Evolutionary conservation across 148 eudicot species (phyloP), one percentile per base, ranked within the genome.

Genomic region (Heliosperma pusillum): DNA sequence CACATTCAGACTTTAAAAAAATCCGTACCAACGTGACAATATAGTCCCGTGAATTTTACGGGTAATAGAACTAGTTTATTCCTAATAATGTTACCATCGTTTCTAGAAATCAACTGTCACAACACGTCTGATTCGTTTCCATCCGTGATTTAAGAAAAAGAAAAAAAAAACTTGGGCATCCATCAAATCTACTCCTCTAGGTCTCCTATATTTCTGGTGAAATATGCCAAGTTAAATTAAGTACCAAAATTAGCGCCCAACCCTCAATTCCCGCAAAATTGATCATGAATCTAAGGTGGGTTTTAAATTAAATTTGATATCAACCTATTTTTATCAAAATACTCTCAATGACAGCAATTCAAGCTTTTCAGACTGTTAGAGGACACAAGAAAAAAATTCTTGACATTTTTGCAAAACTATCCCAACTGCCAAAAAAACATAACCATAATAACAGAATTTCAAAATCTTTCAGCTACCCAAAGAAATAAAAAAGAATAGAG

Each of bases 251-350:
- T 65, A 17, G 69, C 6, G 13, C 10, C 19, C 1, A 11, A 11
- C 47, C 78, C 74, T 69, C 0, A 74, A 69, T 74, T 74, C 12
- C 22, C 44, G 44, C 25, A 29, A 53, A 71, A 33, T 63, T 33
- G 15, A 8, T 78, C 25, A 45, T 9, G 0, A 55, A 17, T 67
- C 30, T 69, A 44, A 42, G 78, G 71, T 52, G 63, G 15, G 53
- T 29, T 21, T 66, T 8, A 50, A 52, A 66, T 75, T 15, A 24
- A 17, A 29, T 61, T 45, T 33, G 6, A 22, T 71, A 10, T 15
- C 45, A 65, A 6, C 21, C 83, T 77, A 77, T 81, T 77, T 21
- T 81, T 81, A 69, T 73, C 25, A 68, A 68, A 76, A n/a, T 21
- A 27, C 60, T 72, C 56, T 73, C 42, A 76, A 76, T 76, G 74